Conservation (phyloP, 1,284 basidiomycete genomes). For the Vanrija sp. region DNA sequence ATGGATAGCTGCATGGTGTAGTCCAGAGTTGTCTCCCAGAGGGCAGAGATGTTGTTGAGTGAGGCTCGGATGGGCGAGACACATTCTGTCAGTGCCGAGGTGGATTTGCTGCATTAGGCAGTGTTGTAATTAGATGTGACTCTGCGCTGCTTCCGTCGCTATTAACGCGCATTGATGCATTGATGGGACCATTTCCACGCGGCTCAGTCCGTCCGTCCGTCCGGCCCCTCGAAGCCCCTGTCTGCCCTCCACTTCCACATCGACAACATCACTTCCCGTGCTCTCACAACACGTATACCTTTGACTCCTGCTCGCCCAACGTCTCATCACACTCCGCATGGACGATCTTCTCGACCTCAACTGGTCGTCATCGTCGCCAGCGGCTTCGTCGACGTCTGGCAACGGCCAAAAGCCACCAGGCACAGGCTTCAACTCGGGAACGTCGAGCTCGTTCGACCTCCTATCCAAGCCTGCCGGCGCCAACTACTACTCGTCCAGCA, state of each 20-base stretch:
- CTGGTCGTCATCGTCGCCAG: slow-evolving; percentile 34
- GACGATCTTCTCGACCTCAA: slow-evolving; percentile 53
- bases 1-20: too few species aligned
- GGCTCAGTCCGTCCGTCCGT: not conserved
- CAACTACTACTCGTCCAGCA: slow-evolving; percentile 22
- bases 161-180: too few species aligned
- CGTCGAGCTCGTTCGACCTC: slow-evolving; percentile 14
- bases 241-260: not conserved
- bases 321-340: slow-evolving; percentile 30
- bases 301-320: not conserved
- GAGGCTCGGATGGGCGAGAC: too few species aligned
- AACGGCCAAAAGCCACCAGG: too few species aligned
- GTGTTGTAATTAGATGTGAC: too few species aligned
- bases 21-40: too few species aligned
- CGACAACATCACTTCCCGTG: not conserved
- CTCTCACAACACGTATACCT: not conserved
- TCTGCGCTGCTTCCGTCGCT: too few species aligned
- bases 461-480: slow-evolving; percentile 10
- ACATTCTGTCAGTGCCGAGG: too few species aligned
- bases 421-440: not conserved
- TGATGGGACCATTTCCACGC: not conserved
- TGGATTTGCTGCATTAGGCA: too few species aligned
- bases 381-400: not conserved
- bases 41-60: too few species aligned
- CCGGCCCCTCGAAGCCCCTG: not conserved